These are phyloP conservation scores for Panicum miliaceum DNA, from an alignment of 176 grass and related monocot species.

Conservation along the genomic window DNA sequence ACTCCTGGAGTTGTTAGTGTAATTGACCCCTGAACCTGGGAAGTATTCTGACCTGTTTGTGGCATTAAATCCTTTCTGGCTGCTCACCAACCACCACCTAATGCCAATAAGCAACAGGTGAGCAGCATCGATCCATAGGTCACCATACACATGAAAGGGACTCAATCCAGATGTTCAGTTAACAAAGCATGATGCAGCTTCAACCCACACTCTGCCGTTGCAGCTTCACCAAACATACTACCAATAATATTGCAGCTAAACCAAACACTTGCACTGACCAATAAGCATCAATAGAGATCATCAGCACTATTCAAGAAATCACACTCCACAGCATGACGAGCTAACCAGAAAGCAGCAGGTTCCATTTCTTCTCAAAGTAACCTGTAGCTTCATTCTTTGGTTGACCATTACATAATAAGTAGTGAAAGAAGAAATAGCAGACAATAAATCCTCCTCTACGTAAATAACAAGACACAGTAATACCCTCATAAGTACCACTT, in stretches of 20 bases:
- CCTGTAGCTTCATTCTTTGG: slow-evolving; percentile 22
- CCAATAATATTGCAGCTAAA: background rate
- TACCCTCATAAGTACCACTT: slow-evolving; percentile 38
- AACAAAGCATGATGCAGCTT: background rate
- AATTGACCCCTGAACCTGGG: slow-evolving; percentile 1
- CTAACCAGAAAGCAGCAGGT: slow-evolving; percentile 23
- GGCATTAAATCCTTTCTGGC: background rate
- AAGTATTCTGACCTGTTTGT: slow-evolving; percentile 23
- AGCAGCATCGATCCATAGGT: background rate
- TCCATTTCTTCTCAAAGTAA: slow-evolving; percentile 39
- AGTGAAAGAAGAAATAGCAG: slow-evolving; percentile 31
- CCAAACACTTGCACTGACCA: background rate
- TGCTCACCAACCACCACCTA: slow-evolving; percentile 34
- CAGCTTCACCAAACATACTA: slow-evolving; percentile 7
- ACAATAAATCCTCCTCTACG: slow-evolving; percentile 38
- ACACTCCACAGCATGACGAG: background rate
- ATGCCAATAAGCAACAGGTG: background rate
- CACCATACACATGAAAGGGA: background rate
- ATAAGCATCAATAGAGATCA: background rate
- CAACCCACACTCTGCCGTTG: background rate
- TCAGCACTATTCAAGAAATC: background rate
- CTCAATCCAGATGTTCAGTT: background rate
- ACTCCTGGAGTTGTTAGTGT: background rate
- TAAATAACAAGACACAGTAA: slow-evolving; percentile 38
- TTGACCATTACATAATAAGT: slow-evolving; percentile 41